Conservation (phyloP, 2,329 filamentous ascomycete species). For the Septoria petroselini region DNA sequence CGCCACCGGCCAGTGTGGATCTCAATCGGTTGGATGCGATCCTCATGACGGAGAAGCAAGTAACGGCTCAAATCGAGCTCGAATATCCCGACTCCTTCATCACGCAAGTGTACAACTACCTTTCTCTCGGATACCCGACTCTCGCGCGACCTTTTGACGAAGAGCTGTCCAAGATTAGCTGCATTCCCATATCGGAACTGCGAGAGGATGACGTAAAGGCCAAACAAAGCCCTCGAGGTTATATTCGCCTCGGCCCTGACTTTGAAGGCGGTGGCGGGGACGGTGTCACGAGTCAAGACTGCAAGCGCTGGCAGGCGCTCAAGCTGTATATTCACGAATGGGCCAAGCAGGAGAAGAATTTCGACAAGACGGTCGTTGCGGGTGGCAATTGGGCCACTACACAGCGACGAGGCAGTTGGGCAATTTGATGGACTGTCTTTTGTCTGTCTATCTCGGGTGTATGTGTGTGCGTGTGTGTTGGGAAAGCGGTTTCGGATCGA, state of each 20-base stretch:
- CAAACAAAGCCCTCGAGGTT: slow-evolving; percentile 60
- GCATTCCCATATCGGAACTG: slow-evolving; percentile 66
- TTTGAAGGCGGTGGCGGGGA: slow-evolving; percentile 49
- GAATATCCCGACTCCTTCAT: slow-evolving; percentile 84
- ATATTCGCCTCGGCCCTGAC: slow-evolving; percentile 59
- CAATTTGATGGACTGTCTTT: slow-evolving; percentile 33
- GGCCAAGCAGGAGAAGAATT: slow-evolving; percentile 79
- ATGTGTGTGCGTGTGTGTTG: background rate
- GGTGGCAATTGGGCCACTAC: slow-evolving; percentile 43
- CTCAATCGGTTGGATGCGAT: slow-evolving; percentile 41
- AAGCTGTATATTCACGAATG: slow-evolving; percentile 82
- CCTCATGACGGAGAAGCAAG: slow-evolving; percentile 44
- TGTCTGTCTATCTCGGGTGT: too few relatives aligned
- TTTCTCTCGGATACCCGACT: slow-evolving; percentile 86
- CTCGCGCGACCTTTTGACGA: slow-evolving; percentile 79
- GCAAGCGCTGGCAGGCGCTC: slow-evolving; percentile 79
- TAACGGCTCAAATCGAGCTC: slow-evolving; percentile 44
- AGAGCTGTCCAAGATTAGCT: slow-evolving; percentile 78
- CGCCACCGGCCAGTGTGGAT: slow-evolving; percentile 30
- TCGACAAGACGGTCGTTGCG: slow-evolving; percentile 43
- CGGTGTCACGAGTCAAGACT: slow-evolving; percentile 48
- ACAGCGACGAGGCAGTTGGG: slow-evolving; percentile 51
- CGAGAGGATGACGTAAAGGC: slow-evolving; percentile 65
- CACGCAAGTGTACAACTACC: slow-evolving; percentile 95
- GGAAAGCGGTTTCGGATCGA: too few relatives aligned